Evolutionary conservation across 2,329 filamentous ascomycete species (phyloP), one percentile per base, ranked within the genome.

Genomic region (Aspergillus amoenus): DNA sequence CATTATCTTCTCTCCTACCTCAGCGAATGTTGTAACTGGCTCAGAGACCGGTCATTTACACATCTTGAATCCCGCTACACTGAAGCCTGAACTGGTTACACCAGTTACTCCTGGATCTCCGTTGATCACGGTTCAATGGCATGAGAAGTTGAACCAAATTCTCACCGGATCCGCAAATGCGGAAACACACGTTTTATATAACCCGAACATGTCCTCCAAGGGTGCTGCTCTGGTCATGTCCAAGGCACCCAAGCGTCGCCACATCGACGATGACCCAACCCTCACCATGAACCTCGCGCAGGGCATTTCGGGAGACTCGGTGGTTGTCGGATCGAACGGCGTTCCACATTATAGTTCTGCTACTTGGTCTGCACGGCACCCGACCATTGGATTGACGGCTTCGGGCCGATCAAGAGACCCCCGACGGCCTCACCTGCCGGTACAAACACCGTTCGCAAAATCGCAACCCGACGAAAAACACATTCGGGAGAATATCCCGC

Each of bases 71-170:
- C 90, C 94, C 1, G 94, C 92, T 40, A 97, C 95, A 49, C 81
- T 99, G 55, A 87, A 84, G 57, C 82, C 93, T 1, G 93, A 97
- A 70, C 85, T 91, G 30, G 86, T 93, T 55, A 96, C 93, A 3
- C 88, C 91, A 3, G 86, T 99, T n/a, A 97, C 93, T 0, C 88
- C 91, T 0, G 89, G 88, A 13, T 90, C 87, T 5, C 84, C 93
- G 1, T 78, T 99, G 8, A 90, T 97, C 60, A 87, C 88, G 2
- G 91, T 96, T 24, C 81, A 90, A 61, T 99, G 94, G 94, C 93
- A 99, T 69, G 83, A 89, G 18, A 96, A 92, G 74, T 86, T 99
- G 69, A 97, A 99, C 72, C 94, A 99, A 70, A 96, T 99, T 68
- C 76, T 97, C 62, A 96, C 93, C 8, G 93, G 93, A 57, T 97